Base-by-base conservation (phyloP, 768 basidiomycete species). In the Saitozyma podzolica region DNA sequence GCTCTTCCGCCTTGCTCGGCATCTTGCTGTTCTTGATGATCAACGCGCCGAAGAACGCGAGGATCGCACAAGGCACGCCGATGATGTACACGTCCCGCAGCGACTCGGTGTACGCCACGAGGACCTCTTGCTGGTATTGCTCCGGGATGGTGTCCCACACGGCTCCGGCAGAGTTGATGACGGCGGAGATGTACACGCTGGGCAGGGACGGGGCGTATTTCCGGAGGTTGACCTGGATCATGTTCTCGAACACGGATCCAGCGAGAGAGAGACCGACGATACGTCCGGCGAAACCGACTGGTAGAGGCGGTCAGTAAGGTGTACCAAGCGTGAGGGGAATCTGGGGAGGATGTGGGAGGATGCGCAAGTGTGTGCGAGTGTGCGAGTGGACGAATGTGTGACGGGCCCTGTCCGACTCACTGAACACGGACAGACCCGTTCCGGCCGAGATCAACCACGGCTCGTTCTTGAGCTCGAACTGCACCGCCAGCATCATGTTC, bases 401-500 rank as follows among this genome's bases (percentile, higher is more conserved):
- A 74, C 62, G 5, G 70, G 73, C n/a, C 74, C 70, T 20, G 73
- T 72, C 47, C 74, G 69, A 1, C 70, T 66, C 53, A 72, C 71
- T 66, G 66, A 82, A 82, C 16, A 79, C 73, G 43, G 73, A 76
- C 14, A 79, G 52, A 9, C 76, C 78, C 7, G 80, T 81, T 13
- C 76, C 73, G 42, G 80, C 73, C 3, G 81, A 75, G 55, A 82
- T 74, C 51, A 80, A 59, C 64, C 75, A 67, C 1, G 75, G 72
- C 40, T 72, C 65, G 49, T 70, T 62, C 17, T 69, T 71, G 50
- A 79, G 75, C 45, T 81, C 81, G n/a, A 47, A 47, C 45, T 47
- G 45, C 9, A 81, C 78, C 7, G 80, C 78, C 45, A 81, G 69
- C 74, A 83, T 75, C 8, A 71, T 64, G 64, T 81, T 81, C 69